Percentiles rank a stretch among this genome's conserved stretches.
These are phyloP conservation scores for Metrosideros polymorpha DNA, from an alignment of 441 rosid genomes.

Conservation along the genomic window DNA sequence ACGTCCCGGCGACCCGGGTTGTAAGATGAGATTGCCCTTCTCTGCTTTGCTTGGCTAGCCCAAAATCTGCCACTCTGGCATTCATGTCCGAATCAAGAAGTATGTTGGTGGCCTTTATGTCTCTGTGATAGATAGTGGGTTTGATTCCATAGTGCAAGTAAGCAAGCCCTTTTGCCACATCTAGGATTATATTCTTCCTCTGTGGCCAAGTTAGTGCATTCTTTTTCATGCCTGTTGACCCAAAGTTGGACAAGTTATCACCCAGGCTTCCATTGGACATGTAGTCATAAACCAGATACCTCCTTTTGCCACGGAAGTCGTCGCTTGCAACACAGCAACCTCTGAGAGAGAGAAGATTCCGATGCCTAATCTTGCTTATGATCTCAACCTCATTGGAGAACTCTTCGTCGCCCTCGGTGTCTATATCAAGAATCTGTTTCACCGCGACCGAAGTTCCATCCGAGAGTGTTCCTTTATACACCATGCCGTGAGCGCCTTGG, in stretches of 20 bases:
- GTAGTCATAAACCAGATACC: conserved; percentile 51
- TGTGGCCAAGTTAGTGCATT: conserved; percentile 37
- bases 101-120: conserved; percentile 48
- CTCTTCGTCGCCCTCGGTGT: conserved; percentile 44
- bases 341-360: conserved; percentile 48
- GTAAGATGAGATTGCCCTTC: conserved; percentile 52
- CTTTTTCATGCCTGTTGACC: background rate
- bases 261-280: conserved; percentile 47
- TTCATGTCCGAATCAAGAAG: conserved; percentile 38
- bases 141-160: conserved; percentile 50
- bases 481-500: conserved; percentile 38
- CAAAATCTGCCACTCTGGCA: conserved; percentile 49
- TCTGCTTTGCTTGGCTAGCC: conserved; percentile 41
- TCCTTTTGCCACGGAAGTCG: conserved; percentile 22
- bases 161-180: conserved; percentile 48
- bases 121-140: conserved; percentile 57
- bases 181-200: conserved; percentile 46
- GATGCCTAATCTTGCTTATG: conserved; percentile 51
- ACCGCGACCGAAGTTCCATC: conserved; percentile 42
- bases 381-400: conserved; percentile 55
- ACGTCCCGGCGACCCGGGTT: conserved; percentile 55
- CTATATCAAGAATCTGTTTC: conserved; percentile 33
- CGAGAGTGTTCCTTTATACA: conserved; percentile 32
- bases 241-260: conserved; percentile 18
- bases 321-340: conserved; percentile 57